phyloP scores from a whole-genome alignment of 352 stramenopile species.

The Phytophthora brassicae region DNA sequence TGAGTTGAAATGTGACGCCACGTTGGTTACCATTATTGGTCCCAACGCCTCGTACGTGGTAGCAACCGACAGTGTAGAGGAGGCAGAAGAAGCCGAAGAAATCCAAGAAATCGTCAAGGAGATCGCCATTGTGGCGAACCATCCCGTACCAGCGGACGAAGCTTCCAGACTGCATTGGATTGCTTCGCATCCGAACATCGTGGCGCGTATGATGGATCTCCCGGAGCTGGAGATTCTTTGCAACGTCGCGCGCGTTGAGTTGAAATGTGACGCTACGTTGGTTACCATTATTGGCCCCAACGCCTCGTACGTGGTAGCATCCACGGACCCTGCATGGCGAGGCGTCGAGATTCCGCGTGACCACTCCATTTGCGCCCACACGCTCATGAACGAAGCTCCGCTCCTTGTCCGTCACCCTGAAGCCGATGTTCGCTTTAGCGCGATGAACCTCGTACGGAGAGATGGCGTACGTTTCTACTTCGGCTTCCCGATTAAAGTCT shows the following conservation, averaged over 20 bases:
- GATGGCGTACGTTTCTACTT: slow-evolving; percentile 59
- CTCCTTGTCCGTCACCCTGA: slow-evolving; percentile 56
- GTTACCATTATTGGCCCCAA: slow-evolving; percentile 50
- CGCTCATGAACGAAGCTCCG: slow-evolving; percentile 51
- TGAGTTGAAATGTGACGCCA: slow-evolving; percentile 51
- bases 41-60: slow-evolving; percentile 40
- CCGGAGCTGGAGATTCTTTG: slow-evolving; percentile 71
- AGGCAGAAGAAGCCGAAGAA: too few species aligned
- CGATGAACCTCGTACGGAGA: slow-evolving; percentile 36
- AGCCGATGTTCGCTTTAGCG: slow-evolving; percentile 60
- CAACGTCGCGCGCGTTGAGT: slow-evolving; percentile 46
- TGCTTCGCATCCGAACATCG: slow-evolving; percentile 31
- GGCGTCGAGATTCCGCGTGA: slow-evolving; percentile 39
- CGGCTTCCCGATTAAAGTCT: slow-evolving; percentile 53
- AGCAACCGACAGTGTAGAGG: too few species aligned
- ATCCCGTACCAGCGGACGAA: slow-evolving; percentile 48
- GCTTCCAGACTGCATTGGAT: slow-evolving; percentile 38
- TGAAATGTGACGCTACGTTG: slow-evolving; percentile 47
- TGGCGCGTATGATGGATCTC: slow-evolving; percentile 44
- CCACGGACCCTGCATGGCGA: slow-evolving; percentile 37
- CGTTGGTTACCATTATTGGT: slow-evolving; percentile 53
- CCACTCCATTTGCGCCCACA: slow-evolving; percentile 59
- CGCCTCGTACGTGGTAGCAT: slow-evolving; percentile 47
- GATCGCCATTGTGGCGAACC: slow-evolving; percentile 22
- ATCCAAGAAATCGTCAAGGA: slow-evolving; percentile 2